These are phyloP conservation scores for Pseudogymnoascus sp. DNA, from an alignment of 2,329 filamentous ascomycete species.

Conservation along the genomic window DNA sequence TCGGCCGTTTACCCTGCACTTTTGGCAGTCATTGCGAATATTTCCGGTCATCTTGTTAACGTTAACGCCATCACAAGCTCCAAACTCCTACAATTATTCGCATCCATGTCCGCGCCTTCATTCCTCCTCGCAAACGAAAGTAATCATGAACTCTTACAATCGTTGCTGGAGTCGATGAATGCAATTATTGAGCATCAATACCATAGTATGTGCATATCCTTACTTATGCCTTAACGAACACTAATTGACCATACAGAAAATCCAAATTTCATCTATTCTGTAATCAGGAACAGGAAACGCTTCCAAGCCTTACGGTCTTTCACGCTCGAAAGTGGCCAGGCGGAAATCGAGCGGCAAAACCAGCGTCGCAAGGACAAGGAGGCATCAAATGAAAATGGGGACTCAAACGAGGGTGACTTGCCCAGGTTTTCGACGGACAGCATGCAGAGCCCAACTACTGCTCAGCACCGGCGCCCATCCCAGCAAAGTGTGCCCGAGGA, in stretches of 20 bases:
- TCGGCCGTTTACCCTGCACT: constrained; percentile 89
- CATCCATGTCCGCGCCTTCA: constrained; percentile 86
- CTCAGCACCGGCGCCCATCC: constrained; percentile 49
- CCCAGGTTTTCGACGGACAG: constrained; percentile 61
- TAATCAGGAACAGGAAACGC: constrained; percentile 71
- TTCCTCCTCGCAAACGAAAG: constrained; percentile 89
- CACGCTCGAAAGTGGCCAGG: constrained; percentile 83
- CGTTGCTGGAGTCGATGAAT: constrained; percentile 82
- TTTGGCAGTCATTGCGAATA: constrained; percentile 87
- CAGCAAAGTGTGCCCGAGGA: constrained; percentile 65
- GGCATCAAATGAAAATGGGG: constrained; percentile 42
- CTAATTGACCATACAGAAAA: constrained; percentile 51
- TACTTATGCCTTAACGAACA: not conserved
- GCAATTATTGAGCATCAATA: constrained; percentile 86
- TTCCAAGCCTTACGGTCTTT: constrained; percentile 82
- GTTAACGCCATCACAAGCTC: constrained; percentile 68
- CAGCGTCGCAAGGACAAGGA: constrained; percentile 58
- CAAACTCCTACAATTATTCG: constrained; percentile 80
- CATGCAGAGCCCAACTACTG: constrained; percentile 52
- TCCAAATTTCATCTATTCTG: constrained; percentile 68
- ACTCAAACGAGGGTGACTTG: constrained; percentile 30
- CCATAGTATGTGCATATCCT: constrained; percentile 48
- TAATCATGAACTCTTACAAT: constrained; percentile 75
- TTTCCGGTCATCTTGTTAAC: constrained; percentile 75
- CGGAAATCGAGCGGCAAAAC: constrained; percentile 78